Base-by-base conservation (phyloP, 2,329 filamentous ascomycete genomes). In the Decorospora gaudefroyi region DNA sequence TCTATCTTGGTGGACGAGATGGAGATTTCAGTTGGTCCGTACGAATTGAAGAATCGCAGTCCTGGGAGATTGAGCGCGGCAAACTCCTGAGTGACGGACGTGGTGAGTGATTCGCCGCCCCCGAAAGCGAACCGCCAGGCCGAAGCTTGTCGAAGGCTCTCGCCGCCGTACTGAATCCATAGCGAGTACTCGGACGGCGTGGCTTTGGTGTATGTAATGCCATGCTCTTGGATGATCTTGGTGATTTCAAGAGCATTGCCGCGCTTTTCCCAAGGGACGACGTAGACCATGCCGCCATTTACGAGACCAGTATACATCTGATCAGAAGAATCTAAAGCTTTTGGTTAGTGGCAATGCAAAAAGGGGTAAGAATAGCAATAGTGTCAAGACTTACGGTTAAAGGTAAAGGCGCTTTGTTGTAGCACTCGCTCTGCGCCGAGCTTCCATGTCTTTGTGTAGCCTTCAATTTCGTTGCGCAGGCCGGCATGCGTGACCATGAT, bases 101-200 rank as follows among this genome's bases (percentile, higher is more conserved):
- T 9, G 1, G 53, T 32, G 5, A 53, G 3, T 0, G 18, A 1
- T 31, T 64, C 61, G 15, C 61, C 61, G 3, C 62, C 72, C 2
- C 18, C 47, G 6, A 56, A 51, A 0, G 72, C 73, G 12, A 46
- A 34, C 7, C 49, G 44, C 69, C 71, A 74, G 1, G 26, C 12
- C 1, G 4, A 42, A 11, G 46, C 49, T 7, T 53, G 21, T 1
- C 16, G 17, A 1, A 71, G 56, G 49, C 42, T 21, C 3, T 42
- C 11, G 16, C 25, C 6, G 5, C 53, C 62, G 26, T 42, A 62
- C 2, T 44, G 25, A 10, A 68, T 6, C 59, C 59, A 64, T 33
- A 47, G 41, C 1, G 29, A 11, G 35, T 73, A 74, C 47, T 78
- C 75, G 0, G 76, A 72, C 0, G 76, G 74, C 1, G 71, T 74